Evolutionary conservation across 805 yeast species (phyloP), one percentile per base, ranked within the genome.

Genomic region (Metschnikowia lochheadii): DNA sequence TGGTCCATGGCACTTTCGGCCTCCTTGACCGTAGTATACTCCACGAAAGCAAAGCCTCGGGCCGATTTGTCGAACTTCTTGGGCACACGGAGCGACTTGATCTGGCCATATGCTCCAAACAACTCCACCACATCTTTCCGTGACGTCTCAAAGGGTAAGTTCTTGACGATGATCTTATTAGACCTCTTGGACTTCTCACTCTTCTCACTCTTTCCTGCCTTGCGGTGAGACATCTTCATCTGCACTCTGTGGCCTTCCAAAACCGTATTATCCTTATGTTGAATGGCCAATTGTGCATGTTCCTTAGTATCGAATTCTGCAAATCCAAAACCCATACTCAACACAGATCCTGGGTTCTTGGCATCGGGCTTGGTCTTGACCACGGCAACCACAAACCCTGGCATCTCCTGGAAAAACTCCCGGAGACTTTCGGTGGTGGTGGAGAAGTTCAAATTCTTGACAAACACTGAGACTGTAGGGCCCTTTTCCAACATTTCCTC

Each of bases 321-420:
- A 70, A 94, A 94, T 1, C 99, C 99, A 63, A 90, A 94, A 18
- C 99, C 99, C 99, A 94, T 94, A 60, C 97, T 89, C 52, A 83
- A 77, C n/a, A 76, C 70, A 50, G 79, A 79, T 10, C 84, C 85
- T 2, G 79, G 63, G 53, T 81, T 79, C 68, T 83, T 88, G 35
- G 96, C 81, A 69, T 92, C 96, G 1, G 96, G 91, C 65, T 91
- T 92, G 26, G 86, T 86, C 63, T 89, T 89, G 49, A 94, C 86
- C 21, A 84, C 82, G 2, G 96, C 96, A 44, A 85, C 77, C 13
- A 85, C 80, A 65, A 87, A 94, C 0, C 98, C 99, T 18, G 81
- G 80, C 40, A 89, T 72, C 6, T 84, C 71, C 53, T 81, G 80
- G 78, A 94, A 91, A 15, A 81, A 68, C 1, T 78, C 78, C 0